Conservation (phyloP, 2,329 filamentous ascomycete species). For the Apiospora saccharicola region DNA sequence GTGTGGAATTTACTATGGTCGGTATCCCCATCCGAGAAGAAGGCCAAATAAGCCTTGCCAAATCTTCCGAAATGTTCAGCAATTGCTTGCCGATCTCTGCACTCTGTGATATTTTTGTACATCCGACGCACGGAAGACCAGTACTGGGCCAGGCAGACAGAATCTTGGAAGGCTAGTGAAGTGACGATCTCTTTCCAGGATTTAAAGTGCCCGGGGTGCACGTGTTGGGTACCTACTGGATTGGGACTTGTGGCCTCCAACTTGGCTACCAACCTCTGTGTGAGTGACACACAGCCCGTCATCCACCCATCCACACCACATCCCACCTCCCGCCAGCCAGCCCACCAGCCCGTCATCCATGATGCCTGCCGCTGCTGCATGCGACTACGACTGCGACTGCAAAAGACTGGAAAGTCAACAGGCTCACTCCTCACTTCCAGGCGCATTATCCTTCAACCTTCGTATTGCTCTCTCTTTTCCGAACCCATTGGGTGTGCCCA, state of each 20-base stretch:
- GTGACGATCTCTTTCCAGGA: slow-evolving; percentile 12
- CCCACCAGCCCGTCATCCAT: slow-evolving; percentile 23
- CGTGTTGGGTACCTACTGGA: slow-evolving; percentile 8
- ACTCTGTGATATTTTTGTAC: neutral
- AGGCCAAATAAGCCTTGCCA: neutral
- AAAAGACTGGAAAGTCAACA: neutral
- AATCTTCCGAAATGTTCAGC: neutral
- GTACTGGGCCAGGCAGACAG: neutral
- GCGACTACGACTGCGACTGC: slow-evolving; percentile 1
- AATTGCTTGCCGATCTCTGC: neutral
- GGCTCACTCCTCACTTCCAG: neutral
- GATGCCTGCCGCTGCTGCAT: slow-evolving; percentile 26
- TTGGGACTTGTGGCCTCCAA: slow-evolving; percentile 5
- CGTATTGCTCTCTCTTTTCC: neutral
- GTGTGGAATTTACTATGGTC: neutral
- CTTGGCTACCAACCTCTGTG: slow-evolving; percentile 3
- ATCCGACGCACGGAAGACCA: neutral
- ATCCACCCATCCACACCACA: slow-evolving; percentile 14
- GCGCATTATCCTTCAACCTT: neutral
- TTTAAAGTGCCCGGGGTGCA: neutral
- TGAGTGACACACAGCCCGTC: slow-evolving; percentile 19
- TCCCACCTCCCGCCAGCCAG: slow-evolving; percentile 20
- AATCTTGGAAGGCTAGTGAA: slow-evolving; percentile 15
- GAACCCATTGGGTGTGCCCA: neutral
- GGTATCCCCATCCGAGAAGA: neutral